A percentile compares a stretch with the other conserved stretches of the same genome.
Conservation (phyloP, 441 rosid species). For the Gossypium schwendimanii region DNA sequence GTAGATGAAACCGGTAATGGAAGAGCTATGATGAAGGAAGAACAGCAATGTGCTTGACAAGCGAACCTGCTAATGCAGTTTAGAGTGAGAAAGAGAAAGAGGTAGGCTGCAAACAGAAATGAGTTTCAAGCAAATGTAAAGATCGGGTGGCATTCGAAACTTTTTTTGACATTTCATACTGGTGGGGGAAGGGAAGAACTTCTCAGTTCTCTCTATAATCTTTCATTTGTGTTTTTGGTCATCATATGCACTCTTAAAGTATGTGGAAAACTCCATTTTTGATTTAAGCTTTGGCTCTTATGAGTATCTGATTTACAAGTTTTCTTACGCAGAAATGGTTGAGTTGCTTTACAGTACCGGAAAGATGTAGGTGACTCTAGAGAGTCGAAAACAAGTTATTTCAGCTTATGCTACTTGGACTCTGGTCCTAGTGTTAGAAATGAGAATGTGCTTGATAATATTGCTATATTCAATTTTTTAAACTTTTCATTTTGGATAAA, state of each 20-base stretch:
- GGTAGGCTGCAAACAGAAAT: conserved; percentile 32
- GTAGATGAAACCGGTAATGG: conserved; percentile 16
- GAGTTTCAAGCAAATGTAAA: conserved; percentile 53
- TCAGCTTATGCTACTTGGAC: no score
- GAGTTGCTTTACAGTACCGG: no score
- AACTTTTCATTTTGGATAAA: no score
- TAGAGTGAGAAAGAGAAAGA: conserved; percentile 14
- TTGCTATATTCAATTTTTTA: no score
- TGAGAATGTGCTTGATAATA: no score
- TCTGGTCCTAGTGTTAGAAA: no score
- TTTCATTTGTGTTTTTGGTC: conserved; percentile 15
- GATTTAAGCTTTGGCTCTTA: not conserved
- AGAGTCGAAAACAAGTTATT: no score
- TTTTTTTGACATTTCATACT: conserved; percentile 22
- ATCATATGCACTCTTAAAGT: conserved; percentile 14
- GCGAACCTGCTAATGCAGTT: conserved; percentile 29
- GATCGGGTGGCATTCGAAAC: conserved; percentile 32
- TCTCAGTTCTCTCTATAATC: conserved; percentile 19
- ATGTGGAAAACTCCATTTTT: conserved; percentile 14
- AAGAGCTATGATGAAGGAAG: conserved; percentile 22
- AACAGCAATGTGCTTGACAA: conserved; percentile 19
- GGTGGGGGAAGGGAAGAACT: conserved; percentile 16
- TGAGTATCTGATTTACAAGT: not conserved
- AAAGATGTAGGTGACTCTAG: no score
- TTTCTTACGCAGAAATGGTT: not conserved